These are phyloP conservation scores for Hevea brasiliensis DNA, from an alignment of 345 rosid genomes.

Conservation along the genomic window DNA sequence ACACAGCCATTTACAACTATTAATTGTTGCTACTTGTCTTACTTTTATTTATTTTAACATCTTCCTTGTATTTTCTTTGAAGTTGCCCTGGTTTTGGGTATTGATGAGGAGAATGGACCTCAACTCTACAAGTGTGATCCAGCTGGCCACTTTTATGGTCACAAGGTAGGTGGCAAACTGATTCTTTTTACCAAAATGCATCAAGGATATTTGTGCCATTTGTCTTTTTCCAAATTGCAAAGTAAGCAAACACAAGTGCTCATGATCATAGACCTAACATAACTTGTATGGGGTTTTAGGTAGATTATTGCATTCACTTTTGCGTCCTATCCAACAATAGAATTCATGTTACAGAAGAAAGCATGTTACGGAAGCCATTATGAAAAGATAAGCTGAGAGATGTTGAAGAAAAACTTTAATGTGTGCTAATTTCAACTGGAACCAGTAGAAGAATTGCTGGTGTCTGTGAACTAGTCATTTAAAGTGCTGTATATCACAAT, in stretches of 20 bases:
- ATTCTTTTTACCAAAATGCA: conserved; percentile 1
- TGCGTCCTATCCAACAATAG: background rate
- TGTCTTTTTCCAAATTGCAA: background rate
- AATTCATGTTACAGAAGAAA: background rate
- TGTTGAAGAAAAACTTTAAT: background rate
- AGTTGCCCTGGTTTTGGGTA: conserved; percentile 98
- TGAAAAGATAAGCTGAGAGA: background rate
- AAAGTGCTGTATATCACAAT: background rate
- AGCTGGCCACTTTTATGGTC: conserved; percentile 97
- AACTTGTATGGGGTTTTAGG: background rate
- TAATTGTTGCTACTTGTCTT: conserved; percentile 3
- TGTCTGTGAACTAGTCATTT: background rate
- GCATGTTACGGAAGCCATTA: too few species aligned
- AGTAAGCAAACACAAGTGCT: background rate
- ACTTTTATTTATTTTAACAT: conserved; percentile 1
- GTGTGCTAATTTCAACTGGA: background rate
- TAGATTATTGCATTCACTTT: background rate
- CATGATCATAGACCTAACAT: background rate
- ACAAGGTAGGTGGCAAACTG: conserved; percentile 60
- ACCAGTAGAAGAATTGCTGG: background rate
- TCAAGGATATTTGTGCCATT: background rate
- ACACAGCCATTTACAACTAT: background rate
- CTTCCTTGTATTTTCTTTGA: conserved; percentile 16
- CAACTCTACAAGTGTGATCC: conserved; percentile 96
- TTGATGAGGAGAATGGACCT: conserved; percentile 96